Conservation (phyloP, 2,329 filamentous ascomycete species). For the Epichloe baconii region DNA sequence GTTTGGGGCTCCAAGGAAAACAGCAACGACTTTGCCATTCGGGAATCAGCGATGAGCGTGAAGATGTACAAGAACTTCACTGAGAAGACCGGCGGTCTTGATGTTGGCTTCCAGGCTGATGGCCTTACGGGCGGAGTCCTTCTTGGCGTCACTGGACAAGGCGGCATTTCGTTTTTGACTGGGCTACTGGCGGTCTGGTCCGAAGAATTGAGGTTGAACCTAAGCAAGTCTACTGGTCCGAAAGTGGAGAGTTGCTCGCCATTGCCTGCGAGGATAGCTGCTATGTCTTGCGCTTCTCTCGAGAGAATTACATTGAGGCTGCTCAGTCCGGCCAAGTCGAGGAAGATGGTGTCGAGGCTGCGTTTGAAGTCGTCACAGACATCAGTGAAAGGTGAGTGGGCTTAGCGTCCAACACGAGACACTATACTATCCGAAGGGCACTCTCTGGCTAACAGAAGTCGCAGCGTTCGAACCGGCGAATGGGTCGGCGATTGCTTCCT, state of each 20-base stretch:
- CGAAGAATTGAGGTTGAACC: constrained; percentile 78
- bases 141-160: constrained; percentile 87
- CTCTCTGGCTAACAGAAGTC: background rate
- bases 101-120: constrained; percentile 91
- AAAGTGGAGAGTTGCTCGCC: constrained; percentile 83
- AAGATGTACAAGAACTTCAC: constrained; percentile 98
- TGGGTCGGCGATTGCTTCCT: constrained; percentile 99
- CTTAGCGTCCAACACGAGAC: no score
- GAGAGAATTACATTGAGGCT: constrained; percentile 77
- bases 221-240: constrained; percentile 84
- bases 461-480: constrained; percentile 77
- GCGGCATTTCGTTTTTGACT: constrained; percentile 95
- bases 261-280: constrained; percentile 91
- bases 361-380: constrained; percentile 92
- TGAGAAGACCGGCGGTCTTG: constrained; percentile 75
- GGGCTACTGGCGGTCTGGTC: constrained; percentile 79
- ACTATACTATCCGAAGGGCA: background rate
- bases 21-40: constrained; percentile 95
- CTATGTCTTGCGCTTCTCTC: constrained; percentile 84
- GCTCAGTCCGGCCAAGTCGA: constrained; percentile 73
- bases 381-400: constrained; percentile 66
- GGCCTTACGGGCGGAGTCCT: constrained; percentile 80
- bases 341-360: constrained; percentile 83
- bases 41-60: constrained; percentile 85
- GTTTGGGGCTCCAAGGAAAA: constrained; percentile 96